Percentiles rank a stretch among this genome's conserved stretches.
phyloP scores from a whole-genome alignment of 2,329 filamentous ascomycete genomes.

The Hymenoscyphus fraxineus region DNA sequence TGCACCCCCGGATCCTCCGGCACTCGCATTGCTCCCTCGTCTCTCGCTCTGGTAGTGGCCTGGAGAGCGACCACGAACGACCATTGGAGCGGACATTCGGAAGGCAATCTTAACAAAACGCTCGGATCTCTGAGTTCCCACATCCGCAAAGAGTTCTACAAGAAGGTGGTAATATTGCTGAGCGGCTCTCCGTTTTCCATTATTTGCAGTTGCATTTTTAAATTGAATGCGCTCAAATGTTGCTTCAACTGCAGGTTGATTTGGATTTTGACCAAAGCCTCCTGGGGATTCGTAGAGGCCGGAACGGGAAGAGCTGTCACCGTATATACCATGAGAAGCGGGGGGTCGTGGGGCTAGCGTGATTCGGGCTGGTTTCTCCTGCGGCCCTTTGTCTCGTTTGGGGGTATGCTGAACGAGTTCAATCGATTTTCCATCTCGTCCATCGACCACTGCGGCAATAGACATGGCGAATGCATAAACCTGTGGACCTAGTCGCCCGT shows the following conservation, averaged over 20 bases:
- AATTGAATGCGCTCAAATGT: conserved; percentile 71
- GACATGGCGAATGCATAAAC: conserved; percentile 62
- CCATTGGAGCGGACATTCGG: conserved; percentile 57
- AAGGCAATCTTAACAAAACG: conserved; percentile 57
- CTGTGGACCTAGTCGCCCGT: conserved; percentile 21
- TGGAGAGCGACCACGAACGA: conserved; percentile 63
- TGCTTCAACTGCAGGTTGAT: conserved; percentile 31
- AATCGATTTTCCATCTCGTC: conserved; percentile 57
- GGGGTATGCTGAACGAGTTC: conserved; percentile 74
- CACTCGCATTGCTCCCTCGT: conserved; percentile 48
- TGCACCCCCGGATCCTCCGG: conserved; percentile 42
- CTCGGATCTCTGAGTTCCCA: conserved; percentile 37
- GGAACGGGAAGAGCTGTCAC: conserved; percentile 20
- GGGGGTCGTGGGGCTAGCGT: conserved; percentile 33
- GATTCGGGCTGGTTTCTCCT: conserved; percentile 54
- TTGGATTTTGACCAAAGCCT: conserved; percentile 27
- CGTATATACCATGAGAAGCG: conserved; percentile 27
- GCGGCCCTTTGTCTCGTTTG: conserved; percentile 68
- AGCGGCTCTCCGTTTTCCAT: conserved; percentile 67
- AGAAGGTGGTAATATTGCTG: conserved; percentile 72
- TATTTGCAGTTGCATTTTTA: conserved; percentile 71
- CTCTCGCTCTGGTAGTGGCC: conserved; percentile 58
- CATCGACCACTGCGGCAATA: conserved; percentile 64
- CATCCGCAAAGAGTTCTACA: conserved; percentile 61
- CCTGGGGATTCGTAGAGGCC: conserved; percentile 22